These are phyloP conservation scores for Nematodospora valgi DNA, from an alignment of 805 yeast genomes.

Conservation along the genomic window DNA sequence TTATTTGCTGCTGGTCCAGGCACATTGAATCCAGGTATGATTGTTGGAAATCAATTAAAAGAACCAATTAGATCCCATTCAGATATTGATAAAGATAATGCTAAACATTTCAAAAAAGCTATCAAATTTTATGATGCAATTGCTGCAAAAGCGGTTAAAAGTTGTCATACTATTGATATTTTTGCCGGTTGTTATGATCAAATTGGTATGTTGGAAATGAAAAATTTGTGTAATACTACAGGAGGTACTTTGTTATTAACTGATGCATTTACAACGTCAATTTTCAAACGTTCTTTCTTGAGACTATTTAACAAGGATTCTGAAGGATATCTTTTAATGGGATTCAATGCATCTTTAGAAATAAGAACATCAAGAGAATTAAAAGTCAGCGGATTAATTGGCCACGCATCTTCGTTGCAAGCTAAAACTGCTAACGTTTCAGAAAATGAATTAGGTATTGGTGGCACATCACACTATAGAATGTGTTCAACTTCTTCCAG, in stretches of 20 bases:
- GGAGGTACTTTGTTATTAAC: constrained; percentile 88
- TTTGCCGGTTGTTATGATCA: constrained; percentile 97
- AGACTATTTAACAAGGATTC: constrained; percentile 85
- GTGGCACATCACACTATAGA: constrained; percentile 87
- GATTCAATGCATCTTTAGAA: constrained; percentile 84
- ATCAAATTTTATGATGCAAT: constrained; percentile 73
- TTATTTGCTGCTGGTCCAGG: constrained; percentile 94
- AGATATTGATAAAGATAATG: constrained; percentile 87
- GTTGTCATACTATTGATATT: constrained; percentile 80
- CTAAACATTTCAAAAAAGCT: constrained; percentile 85
- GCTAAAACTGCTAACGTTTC: constrained; percentile 73
- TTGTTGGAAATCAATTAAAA: constrained; percentile 85
- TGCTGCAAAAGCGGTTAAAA: constrained; percentile 64
- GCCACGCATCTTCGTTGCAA: constrained; percentile 79
- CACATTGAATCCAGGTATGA: constrained; percentile 90
- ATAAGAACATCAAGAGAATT: constrained; percentile 84
- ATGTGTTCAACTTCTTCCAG: constrained; percentile 82
- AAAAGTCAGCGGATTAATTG: constrained; percentile 89
- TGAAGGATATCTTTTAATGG: constrained; percentile 83
- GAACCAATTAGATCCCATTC: constrained; percentile 98
- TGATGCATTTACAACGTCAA: constrained; percentile 92
- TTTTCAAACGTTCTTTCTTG: constrained; percentile 87
- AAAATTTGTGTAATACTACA: constrained; percentile 74
- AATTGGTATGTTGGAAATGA: constrained; percentile 93
- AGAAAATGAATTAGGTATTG: constrained; percentile 91